Conservation (phyloP, 495 filamentous ascomycete species). For the Tetracladium setigerum region DNA sequence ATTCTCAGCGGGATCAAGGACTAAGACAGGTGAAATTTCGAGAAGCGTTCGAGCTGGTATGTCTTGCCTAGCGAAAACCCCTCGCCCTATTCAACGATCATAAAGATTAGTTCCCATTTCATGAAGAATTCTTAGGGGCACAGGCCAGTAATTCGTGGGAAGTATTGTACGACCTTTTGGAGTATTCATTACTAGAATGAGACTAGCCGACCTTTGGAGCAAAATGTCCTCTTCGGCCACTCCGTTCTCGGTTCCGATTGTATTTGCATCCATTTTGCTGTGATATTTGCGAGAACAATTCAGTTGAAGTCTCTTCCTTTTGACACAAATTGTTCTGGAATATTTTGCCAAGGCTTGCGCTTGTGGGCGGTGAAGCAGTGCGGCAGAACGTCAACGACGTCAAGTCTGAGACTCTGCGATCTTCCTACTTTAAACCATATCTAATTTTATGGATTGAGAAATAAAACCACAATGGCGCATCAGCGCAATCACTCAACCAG, state of each 20-base stretch:
- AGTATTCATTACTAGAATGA: conserved; percentile 29
- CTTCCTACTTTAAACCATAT: background rate
- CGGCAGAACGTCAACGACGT: background rate
- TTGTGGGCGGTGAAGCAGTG: background rate
- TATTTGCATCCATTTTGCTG: too few relatives aligned
- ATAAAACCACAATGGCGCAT: conserved; percentile 18
- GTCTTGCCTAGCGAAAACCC: conserved; percentile 36
- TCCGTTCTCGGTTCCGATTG: too few relatives aligned
- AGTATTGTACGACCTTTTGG: conserved; percentile 27
- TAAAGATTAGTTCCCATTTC: conserved; percentile 11
- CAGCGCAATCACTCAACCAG: conserved; percentile 18
- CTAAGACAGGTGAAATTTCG: conserved; percentile 44
- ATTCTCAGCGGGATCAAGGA: conserved; percentile 39
- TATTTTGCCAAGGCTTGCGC: background rate
- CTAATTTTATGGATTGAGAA: conserved; percentile 8
- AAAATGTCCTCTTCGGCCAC: conserved; percentile 6
- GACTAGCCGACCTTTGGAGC: conserved; percentile 21
- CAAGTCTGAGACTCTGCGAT: background rate
- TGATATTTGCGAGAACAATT: too few relatives aligned
- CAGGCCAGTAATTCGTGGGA: background rate
- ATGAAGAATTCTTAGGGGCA: background rate
- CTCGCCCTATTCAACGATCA: conserved; percentile 34
- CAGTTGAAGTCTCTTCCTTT: background rate
- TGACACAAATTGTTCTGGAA: background rate
- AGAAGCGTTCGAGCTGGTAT: conserved; percentile 42